Evolutionary conservation across 2,329 filamentous ascomycete genomes (phyloP).

Genomic region (Blastomyces silverae): DNA sequence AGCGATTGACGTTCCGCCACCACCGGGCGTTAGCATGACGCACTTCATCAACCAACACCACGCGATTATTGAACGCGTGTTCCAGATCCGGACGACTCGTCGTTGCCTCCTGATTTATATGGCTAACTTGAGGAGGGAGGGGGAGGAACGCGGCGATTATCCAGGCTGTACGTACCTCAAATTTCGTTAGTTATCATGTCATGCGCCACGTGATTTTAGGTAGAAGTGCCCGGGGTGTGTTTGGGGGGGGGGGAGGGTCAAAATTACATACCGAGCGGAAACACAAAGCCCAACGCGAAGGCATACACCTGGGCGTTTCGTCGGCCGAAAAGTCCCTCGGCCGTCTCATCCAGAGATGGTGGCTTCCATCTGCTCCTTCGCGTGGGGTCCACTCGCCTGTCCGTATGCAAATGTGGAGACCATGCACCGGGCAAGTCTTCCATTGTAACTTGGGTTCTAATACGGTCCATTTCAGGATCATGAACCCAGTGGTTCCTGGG

Average conservation of each 20-base stretch:
- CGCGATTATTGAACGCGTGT: conserved; percentile 40
- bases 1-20: conserved; percentile 58
- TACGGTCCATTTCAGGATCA: conserved; percentile 24
- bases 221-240: too few species aligned
- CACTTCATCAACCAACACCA: conserved; percentile 43
- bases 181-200: not conserved
- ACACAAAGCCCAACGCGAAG: conserved; percentile 70
- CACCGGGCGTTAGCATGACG: conserved; percentile 55
- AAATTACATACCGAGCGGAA: conserved; percentile 58
- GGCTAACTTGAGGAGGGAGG: conserved; percentile 54
- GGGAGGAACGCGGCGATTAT: conserved; percentile 70
- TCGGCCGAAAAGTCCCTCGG: conserved; percentile 55
- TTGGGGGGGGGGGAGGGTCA: not conserved
- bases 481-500: conserved; percentile 41
- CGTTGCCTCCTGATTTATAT: conserved; percentile 47
- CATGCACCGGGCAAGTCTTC: conserved; percentile 54
- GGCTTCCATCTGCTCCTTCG: conserved; percentile 61
- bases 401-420: conserved; percentile 64
- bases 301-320: conserved; percentile 68
- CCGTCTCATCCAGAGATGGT: conserved; percentile 61
- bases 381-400: conserved; percentile 53
- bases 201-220: not conserved
- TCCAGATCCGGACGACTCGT: conserved; percentile 33
- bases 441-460: conserved; percentile 27
- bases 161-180: conserved; percentile 53